Percentiles rank a stretch among this genome's conserved stretches.
Conservation (phyloP, 2,329 filamentous ascomycete species). For the Microdochium bolleyi region DNA sequence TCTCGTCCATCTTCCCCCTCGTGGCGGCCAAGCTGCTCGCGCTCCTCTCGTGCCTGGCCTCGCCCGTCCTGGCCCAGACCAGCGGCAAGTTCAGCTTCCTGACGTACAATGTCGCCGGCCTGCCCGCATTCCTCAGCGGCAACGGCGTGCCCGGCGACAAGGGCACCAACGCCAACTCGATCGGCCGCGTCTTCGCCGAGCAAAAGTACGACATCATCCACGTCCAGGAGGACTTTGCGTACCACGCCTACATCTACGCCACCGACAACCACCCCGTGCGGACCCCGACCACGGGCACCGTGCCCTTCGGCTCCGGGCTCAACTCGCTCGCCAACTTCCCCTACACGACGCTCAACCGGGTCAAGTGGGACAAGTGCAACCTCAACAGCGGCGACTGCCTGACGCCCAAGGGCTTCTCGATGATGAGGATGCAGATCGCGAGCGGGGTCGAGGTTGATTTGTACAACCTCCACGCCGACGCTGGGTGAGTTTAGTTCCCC, state of each 20-base stretch:
- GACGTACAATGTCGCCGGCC: slow-evolving; percentile 41
- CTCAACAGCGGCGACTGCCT: slow-evolving; percentile 36
- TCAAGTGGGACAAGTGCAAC: slow-evolving; percentile 36
- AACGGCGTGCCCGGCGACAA: slow-evolving; percentile 41
- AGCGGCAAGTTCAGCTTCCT: slow-evolving; percentile 33
- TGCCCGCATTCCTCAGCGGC: slow-evolving; percentile 32
- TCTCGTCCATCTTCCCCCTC: background rate
- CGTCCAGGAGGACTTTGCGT: slow-evolving; percentile 45
- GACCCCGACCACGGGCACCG: slow-evolving; percentile 39
- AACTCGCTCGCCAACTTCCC: slow-evolving; percentile 38
- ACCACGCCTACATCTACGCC: slow-evolving; percentile 37
- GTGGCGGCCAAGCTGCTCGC: background rate
- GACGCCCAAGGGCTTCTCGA: slow-evolving; percentile 43
- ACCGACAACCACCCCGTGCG: slow-evolving; percentile 35
- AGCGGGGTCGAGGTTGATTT: slow-evolving; percentile 35
- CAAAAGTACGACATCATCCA: slow-evolving; percentile 40
- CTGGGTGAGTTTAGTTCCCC: slow-evolving; percentile 22
- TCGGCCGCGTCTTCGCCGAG: slow-evolving; percentile 32
- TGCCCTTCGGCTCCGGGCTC: slow-evolving; percentile 36
- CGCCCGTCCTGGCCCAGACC: slow-evolving; percentile 2
- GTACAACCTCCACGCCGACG: slow-evolving; percentile 45
- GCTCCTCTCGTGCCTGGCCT: background rate
- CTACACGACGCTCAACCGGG: slow-evolving; percentile 32
- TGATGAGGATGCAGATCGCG: slow-evolving; percentile 33
- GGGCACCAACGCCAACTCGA: slow-evolving; percentile 30